A percentile compares a stretch with the other conserved stretches of the same genome.
These are phyloP conservation scores for Stenogyne calaminthoides DNA, from an alignment of 305 asterid genomes.

Conservation along the genomic window DNA sequence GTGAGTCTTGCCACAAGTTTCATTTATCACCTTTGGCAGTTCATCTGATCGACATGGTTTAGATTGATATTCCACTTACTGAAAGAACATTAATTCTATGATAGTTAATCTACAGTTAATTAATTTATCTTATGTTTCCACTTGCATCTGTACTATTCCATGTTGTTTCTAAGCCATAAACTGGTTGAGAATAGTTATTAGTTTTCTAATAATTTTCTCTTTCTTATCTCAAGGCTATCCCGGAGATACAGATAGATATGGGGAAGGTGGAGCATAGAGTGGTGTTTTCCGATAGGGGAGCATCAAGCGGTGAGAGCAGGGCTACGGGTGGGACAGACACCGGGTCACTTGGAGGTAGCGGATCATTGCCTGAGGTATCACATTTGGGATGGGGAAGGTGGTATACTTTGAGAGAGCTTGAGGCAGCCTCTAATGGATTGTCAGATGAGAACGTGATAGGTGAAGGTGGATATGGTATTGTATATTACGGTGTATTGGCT, in stretches of 20 bases:
- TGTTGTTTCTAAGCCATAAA: not conserved
- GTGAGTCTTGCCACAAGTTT: not conserved
- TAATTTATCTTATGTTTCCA: not conserved
- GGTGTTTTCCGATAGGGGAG: constrained; percentile 74
- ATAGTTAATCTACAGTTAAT: constrained; percentile 14
- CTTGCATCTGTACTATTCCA: not conserved
- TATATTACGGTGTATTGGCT: constrained; percentile 49
- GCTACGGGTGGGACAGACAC: constrained; percentile 76
- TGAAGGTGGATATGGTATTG: constrained; percentile 68
- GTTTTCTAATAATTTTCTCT: not conserved
- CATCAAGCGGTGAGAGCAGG: constrained; percentile 84
- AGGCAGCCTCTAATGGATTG: constrained; percentile 56
- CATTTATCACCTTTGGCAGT: not conserved
- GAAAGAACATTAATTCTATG: not conserved
- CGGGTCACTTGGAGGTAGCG: constrained; percentile 67
- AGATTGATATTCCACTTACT: not conserved
- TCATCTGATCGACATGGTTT: not conserved
- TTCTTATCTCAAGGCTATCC: constrained; percentile 47
- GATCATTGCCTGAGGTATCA: constrained; percentile 65
- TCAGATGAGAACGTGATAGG: constrained; percentile 61
- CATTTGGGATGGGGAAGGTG: constrained; percentile 72
- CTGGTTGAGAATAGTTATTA: constrained; percentile 3
- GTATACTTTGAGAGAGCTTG: constrained; percentile 67
- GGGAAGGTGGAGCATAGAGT: constrained; percentile 87
- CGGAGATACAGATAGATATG: constrained; percentile 81